A percentile compares a stretch with the other conserved stretches of the same genome.
Evolutionary conservation across 2,329 filamentous ascomycete species (phyloP).

Genomic region (Exophiala spinifera): DNA sequence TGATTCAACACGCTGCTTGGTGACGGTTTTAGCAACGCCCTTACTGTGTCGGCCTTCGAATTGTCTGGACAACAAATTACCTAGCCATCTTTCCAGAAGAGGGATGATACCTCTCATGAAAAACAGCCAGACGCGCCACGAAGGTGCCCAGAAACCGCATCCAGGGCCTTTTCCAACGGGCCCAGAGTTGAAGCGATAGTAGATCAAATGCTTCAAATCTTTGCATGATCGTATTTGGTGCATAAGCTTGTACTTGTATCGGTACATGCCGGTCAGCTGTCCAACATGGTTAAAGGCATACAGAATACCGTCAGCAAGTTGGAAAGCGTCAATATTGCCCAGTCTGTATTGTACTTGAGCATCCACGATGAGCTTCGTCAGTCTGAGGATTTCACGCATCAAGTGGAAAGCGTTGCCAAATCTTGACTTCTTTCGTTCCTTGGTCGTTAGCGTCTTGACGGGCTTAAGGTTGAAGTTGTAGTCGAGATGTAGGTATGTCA

Average conservation of each 20-base stretch:
- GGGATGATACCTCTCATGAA: constrained; percentile 99
- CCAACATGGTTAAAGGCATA: constrained; percentile 99
- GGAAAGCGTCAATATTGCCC: constrained; percentile 98
- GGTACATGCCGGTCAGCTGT: constrained; percentile 98
- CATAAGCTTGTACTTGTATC: constrained; percentile 99
- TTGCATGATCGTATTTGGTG: constrained; percentile 99
- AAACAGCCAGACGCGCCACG: constrained; percentile 98
- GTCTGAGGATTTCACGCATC: constrained; percentile 93
- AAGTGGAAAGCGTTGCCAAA: constrained; percentile 99
- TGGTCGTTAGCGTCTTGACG: constrained; percentile 96
- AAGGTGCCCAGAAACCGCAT: constrained; percentile 98
- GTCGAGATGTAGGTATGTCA: constrained; percentile 96
- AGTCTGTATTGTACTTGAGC: constrained; percentile 96
- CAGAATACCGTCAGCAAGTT: constrained; percentile 96
- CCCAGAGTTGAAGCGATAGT: constrained; percentile 97
- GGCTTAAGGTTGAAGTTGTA: constrained; percentile 99
- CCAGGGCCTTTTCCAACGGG: constrained; percentile 96
- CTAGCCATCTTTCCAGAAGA: constrained; percentile 92
- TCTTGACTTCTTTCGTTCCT: constrained; percentile 98
- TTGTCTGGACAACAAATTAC: constrained; percentile 91
- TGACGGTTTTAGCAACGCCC: constrained; percentile 97
- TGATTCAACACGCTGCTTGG: constrained; percentile 97
- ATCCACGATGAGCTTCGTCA: constrained; percentile 97
- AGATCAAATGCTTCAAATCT: constrained; percentile 97
- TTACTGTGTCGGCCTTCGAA: constrained; percentile 99